Conservation (phyloP, 192 early-diverging fungal species). For the Obelidium mucronatum region DNA sequence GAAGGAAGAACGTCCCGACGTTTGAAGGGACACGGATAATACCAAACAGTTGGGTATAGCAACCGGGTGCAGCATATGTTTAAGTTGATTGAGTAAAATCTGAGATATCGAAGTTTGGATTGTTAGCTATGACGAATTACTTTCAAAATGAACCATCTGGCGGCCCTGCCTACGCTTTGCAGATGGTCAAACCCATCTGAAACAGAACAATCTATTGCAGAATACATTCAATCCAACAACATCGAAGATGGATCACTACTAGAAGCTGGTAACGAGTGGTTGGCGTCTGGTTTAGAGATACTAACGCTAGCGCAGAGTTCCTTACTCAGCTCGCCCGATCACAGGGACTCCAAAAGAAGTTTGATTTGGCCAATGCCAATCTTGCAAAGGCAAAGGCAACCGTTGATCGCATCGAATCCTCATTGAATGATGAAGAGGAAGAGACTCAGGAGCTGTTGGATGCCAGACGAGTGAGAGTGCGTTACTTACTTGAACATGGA, state of each 20-base stretch:
- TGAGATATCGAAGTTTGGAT: no score
- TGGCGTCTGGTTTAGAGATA: neutral
- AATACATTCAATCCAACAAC: neutral
- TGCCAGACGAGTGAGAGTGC: conserved; percentile 14
- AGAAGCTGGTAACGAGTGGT: neutral
- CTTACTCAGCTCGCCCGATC: conserved; percentile 17
- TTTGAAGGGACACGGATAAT: neutral
- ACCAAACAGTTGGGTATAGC: neutral
- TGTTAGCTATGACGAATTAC: no score
- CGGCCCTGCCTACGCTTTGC: neutral
- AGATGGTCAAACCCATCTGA: neutral
- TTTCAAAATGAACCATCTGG: neutral
- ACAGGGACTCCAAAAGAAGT: conserved; percentile 8
- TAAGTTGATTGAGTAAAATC: neutral
- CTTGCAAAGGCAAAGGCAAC: neutral
- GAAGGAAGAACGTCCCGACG: neutral
- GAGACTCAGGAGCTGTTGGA: neutral
- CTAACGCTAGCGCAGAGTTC: conserved; percentile 6
- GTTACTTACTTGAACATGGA: conserved; percentile 7
- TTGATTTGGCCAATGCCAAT: neutral
- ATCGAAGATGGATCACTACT: neutral
- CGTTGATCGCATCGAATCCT: neutral
- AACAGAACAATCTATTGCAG: neutral
- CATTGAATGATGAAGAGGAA: neutral
- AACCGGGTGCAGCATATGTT: neutral